phyloP scores from a whole-genome alignment of 352 stramenopile species.

The Phytophthora ramorum region DNA sequence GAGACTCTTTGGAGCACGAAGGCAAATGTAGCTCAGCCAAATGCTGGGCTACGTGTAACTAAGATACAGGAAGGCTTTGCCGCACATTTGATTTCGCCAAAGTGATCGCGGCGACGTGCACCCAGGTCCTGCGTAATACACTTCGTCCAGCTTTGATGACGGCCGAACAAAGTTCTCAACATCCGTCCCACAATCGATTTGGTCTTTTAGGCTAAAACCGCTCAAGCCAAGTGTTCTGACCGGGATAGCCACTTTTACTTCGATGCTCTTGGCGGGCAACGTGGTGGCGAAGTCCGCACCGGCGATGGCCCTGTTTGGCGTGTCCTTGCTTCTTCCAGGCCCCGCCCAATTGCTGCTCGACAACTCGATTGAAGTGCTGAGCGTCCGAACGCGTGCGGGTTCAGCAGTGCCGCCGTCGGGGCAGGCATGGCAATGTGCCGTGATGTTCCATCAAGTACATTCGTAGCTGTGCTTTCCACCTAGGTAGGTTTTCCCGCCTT shows the following conservation, averaged over 20 bases:
- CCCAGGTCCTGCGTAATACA: constrained; percentile 8
- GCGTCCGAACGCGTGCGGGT: constrained; percentile 9
- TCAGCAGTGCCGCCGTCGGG: background rate
- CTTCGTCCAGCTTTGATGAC: constrained; percentile 22
- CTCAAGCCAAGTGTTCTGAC: too few relatives aligned
- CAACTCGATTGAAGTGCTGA: constrained; percentile 34
- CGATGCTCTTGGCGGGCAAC: too few relatives aligned
- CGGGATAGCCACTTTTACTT: too few relatives aligned
- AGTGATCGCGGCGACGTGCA: background rate
- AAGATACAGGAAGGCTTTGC: too few relatives aligned
- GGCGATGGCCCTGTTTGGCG: background rate
- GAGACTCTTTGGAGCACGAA: background rate
- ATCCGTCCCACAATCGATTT: constrained; percentile 19
- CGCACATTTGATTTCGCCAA: constrained; percentile 6
- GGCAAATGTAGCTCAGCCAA: background rate
- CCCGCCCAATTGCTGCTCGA: constrained; percentile 23
- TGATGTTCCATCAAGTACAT: too few relatives aligned
- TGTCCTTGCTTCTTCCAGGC: constrained; percentile 21
- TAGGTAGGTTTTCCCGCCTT: background rate
- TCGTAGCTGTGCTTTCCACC: background rate
- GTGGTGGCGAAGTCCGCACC: background rate
- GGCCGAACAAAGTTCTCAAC: background rate
- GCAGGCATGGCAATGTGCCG: too few relatives aligned
- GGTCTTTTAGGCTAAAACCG: too few relatives aligned
- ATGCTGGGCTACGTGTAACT: too few relatives aligned